Conservation (phyloP, 2,329 filamentous ascomycete species). For the Fusarium drepaniforme region DNA sequence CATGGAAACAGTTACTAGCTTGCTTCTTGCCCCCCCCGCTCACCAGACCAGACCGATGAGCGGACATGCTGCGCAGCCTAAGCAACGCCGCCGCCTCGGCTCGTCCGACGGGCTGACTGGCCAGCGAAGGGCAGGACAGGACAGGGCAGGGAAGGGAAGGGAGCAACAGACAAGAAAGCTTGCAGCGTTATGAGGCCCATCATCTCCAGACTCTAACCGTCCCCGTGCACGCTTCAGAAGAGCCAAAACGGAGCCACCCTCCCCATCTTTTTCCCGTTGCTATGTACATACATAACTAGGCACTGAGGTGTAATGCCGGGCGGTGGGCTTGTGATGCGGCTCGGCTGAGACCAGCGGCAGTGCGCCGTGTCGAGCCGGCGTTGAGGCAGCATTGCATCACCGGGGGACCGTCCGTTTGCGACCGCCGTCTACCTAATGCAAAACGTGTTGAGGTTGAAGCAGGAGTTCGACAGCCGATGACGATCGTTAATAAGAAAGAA, state of each 20-base stretch:
- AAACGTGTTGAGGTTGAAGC: slow-evolving; percentile 6
- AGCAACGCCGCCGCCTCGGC: slow-evolving; percentile 9
- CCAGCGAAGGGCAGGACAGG: neutral
- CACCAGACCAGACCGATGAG: neutral
- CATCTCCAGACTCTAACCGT: slow-evolving; percentile 3
- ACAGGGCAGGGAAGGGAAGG: slow-evolving; percentile 13
- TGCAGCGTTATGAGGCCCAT: slow-evolving; percentile 3
- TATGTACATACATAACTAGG: neutral
- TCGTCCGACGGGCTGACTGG: slow-evolving; percentile 13
- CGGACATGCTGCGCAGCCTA: neutral
- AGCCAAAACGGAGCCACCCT: neutral
- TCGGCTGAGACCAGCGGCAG: slow-evolving; percentile 35
- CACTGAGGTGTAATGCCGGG: slow-evolving; percentile 9
- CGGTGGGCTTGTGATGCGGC: slow-evolving; percentile 22
- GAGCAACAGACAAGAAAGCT: slow-evolving; percentile 1
- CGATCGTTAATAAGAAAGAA: slow-evolving; percentile 33
- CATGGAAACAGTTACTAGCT: slow-evolving; percentile 31
- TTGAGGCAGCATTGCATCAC: neutral
- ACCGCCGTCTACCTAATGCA: slow-evolving; percentile 17
- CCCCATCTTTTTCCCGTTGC: neutral
- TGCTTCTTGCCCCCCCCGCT: neutral
- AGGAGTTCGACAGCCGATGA: slow-evolving; percentile 23
- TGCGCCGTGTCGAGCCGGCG: neutral
- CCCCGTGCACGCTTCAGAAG: slow-evolving; percentile 4
- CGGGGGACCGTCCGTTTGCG: slow-evolving; percentile 14